Evolutionary conservation across 345 rosid genomes (phyloP), one percentile per base, ranked within the genome.

Genomic region (Chamaenerion angustifolium): DNA sequence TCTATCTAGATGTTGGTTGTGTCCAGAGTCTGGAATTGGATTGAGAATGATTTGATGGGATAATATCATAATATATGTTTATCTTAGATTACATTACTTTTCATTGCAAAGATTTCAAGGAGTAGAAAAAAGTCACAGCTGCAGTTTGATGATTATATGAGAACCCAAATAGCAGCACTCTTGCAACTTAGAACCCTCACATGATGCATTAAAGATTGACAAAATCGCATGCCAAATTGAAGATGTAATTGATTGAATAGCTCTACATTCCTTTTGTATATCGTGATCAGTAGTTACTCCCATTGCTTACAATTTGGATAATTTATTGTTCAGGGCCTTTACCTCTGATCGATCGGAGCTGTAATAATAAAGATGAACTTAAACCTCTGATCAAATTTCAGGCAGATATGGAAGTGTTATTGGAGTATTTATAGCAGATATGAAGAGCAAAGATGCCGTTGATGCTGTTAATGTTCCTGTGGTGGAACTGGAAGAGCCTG

Each of bases 351-450:
- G 3, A 41, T 80, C 48, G 88, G 82, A 56, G 86, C 76, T 54
- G 86, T 93, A n/a, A 4, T 45, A 73, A 86, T 48, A 86, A 75
- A 59, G 74, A 66, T 52, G 60, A 46, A 52, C 69, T 86, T 40
- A 80, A 73, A 51, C 65, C 87, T 2, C 21, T 80, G 27, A 7
- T n/a, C n/a, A n/a, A n/a, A n/a, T n/a, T n/a, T n/a, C n/a, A n/a
- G n/a, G n/a, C n/a, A n/a, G n/a, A n/a, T 96, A 88, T 70, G 98
- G 96, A 15, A 82, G 60, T 62, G 46, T 57, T 0, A 92, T 84
- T 49, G 94, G 88, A 40, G 96, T 88, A 49, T 75, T 74, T 54
- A 82, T 92, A 46, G 96, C 98, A 0, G 80, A 87, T 70, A 75
- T 80, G 4, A 92, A 84, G 79, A 73, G 55, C 63, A 76, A 81